Percentiles rank a stretch among this genome's conserved stretches.
Evolutionary conservation across 257 asterid genomes (phyloP).

Genomic region (Prunella vulgaris): DNA sequence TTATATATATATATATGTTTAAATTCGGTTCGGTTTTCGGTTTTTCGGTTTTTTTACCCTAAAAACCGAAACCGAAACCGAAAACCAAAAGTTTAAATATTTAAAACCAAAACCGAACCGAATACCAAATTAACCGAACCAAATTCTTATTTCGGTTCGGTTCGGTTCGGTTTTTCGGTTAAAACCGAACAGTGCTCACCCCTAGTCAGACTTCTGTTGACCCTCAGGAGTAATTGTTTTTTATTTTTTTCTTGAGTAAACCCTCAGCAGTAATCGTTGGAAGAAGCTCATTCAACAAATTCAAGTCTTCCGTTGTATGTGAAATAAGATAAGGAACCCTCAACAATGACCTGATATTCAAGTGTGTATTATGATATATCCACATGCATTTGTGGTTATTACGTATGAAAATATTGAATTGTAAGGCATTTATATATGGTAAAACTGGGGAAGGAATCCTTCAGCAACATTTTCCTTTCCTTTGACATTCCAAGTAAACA

Average conservation of each 20-base stretch:
- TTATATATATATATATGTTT: too few species aligned
- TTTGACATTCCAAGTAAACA: not conserved
- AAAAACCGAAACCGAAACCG: too few species aligned
- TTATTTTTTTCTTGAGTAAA: too few species aligned
- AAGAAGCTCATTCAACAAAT: slow-evolving; percentile 81
- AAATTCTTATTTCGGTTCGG: too few species aligned
- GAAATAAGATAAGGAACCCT: slow-evolving; percentile 15
- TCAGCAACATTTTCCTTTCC: not conserved
- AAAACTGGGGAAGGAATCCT: not conserved
- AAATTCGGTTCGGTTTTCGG: too few species aligned
- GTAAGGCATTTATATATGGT: not conserved
- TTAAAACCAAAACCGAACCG: too few species aligned
- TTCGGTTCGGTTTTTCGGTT: too few species aligned
- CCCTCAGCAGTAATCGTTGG: slow-evolving; percentile 47
- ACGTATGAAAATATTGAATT: not conserved
- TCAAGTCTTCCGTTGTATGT: slow-evolving; percentile 72
- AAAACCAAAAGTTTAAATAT: too few species aligned
- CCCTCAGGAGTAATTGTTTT: too few species aligned
- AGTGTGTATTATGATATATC: not conserved
- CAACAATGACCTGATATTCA: not conserved
- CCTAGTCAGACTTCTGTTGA: slow-evolving; percentile 45
- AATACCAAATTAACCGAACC: too few species aligned
- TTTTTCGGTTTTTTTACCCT: too few species aligned
- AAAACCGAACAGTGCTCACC: too few species aligned
- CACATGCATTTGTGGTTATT: not conserved